These are phyloP conservation scores for Candida tallmaniae DNA, from an alignment of 805 yeast species.

Conservation along the genomic window DNA sequence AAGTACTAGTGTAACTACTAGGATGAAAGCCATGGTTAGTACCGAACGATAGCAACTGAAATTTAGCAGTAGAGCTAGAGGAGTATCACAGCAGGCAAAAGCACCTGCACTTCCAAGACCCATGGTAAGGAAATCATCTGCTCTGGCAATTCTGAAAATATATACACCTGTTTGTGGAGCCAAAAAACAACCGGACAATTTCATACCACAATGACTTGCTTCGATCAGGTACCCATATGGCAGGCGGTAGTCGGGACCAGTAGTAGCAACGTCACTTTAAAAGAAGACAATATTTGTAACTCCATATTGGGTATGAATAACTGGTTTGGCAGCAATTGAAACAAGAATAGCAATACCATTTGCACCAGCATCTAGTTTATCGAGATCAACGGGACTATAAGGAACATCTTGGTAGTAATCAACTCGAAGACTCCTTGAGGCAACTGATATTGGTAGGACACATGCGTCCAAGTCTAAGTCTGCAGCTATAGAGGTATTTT, in stretches of 20 bases:
- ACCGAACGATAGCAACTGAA: neutral
- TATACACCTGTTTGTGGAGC: slow-evolving; percentile 5
- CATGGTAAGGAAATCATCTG: slow-evolving; percentile 1
- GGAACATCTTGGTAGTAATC: slow-evolving; percentile 1
- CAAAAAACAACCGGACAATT: slow-evolving; percentile 4
- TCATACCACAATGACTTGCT: slow-evolving; percentile 1
- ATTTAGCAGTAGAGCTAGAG: neutral
- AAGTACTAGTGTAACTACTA: neutral
- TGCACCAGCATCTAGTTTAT: neutral
- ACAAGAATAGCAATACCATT: neutral
- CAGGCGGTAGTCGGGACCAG: neutral
- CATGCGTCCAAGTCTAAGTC: no score
- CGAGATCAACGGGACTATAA: neutral
- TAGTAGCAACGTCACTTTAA: neutral
- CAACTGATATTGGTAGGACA: no score
- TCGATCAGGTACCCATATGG: slow-evolving; percentile 3
- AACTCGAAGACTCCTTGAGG: slow-evolving; percentile 3
- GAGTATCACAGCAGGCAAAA: slow-evolving; percentile 4
- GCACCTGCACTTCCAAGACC: slow-evolving; percentile 4
- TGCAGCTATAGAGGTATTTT: no score
- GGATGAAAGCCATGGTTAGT: neutral
- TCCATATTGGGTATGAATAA: slow-evolving; percentile 1
- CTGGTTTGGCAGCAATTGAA: neutral
- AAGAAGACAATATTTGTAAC: neutral
- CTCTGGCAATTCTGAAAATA: neutral